These are phyloP conservation scores for Rauvolfia tetraphylla DNA, from an alignment of 257 asterid genomes.

Conservation along the genomic window DNA sequence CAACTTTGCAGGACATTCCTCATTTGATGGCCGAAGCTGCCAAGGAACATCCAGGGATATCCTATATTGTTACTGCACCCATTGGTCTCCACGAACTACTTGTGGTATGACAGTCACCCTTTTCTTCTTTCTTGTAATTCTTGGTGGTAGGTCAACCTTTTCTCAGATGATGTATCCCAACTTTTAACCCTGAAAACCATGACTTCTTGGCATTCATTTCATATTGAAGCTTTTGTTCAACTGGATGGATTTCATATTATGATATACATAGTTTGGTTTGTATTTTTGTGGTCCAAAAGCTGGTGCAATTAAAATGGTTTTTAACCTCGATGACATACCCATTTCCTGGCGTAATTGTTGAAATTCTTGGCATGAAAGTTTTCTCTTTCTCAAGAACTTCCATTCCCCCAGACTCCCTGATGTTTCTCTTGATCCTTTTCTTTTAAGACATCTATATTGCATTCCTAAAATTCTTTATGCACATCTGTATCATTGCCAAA, in stretches of 20 bases:
- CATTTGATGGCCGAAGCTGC: conserved; percentile 94
- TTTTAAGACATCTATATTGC: neutral
- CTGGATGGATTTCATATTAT: neutral
- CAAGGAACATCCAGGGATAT: conserved; percentile 78
- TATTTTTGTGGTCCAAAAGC: neutral
- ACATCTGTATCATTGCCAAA: neutral
- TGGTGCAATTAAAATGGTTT: neutral
- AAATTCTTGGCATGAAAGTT: neutral
- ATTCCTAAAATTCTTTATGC: neutral
- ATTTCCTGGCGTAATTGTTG: neutral
- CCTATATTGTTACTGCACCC: conserved; percentile 75
- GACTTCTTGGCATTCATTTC: neutral
- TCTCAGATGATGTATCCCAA: too few species aligned
- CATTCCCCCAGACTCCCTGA: neutral
- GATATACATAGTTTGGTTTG: neutral
- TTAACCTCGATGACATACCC: neutral
- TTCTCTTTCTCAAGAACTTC: neutral
- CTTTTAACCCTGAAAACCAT: neutral
- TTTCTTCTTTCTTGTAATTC: conserved; percentile 9
- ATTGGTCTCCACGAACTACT: conserved; percentile 81
- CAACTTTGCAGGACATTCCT: conserved; percentile 69
- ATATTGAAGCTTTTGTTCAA: neutral
- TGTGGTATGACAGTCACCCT: conserved; percentile 46
- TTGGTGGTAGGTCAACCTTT: neutral
- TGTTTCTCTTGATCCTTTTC: neutral